Evolutionary conservation across 805 yeast species (phyloP).

Genomic region (Wickerhamomyces queroliae): DNA sequence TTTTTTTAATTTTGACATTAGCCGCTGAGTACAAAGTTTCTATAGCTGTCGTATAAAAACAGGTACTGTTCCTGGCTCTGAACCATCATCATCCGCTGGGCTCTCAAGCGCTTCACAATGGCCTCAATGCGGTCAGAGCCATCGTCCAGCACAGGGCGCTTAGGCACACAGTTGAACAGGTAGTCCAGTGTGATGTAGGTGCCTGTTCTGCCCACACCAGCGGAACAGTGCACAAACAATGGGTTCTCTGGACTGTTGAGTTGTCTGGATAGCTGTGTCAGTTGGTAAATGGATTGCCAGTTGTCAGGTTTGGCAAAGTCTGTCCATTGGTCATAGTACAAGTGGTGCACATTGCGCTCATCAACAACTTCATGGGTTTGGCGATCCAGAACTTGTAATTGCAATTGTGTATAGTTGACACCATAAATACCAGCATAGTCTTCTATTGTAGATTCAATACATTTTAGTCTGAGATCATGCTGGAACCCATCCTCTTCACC

Average conservation of each 20-base stretch:
- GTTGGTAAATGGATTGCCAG: constrained; percentile 25
- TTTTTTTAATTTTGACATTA: neutral
- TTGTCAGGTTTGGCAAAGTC: constrained; percentile 66
- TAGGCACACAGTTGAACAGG: constrained; percentile 19
- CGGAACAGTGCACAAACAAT: constrained; percentile 82
- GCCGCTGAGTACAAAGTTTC: neutral
- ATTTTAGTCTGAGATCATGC: constrained; percentile 14
- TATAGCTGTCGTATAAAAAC: constrained; percentile 35
- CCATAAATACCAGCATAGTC: constrained; percentile 19
- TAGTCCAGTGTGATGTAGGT: constrained; percentile 70
- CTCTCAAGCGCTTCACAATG: constrained; percentile 34
- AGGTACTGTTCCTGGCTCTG: constrained; percentile 41
- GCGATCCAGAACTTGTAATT: constrained; percentile 17
- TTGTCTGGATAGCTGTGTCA: constrained; percentile 24
- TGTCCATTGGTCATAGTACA: constrained; percentile 76
- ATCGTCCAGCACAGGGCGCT: neutral
- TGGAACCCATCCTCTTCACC: constrained; percentile 7
- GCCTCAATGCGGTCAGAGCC: constrained; percentile 31
- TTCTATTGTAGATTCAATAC: constrained; percentile 14
- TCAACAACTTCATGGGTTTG: constrained; percentile 32
- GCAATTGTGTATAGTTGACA: constrained; percentile 13
- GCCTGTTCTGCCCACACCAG: constrained; percentile 97
- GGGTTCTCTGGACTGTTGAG: constrained; percentile 32
- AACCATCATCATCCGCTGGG: constrained; percentile 43
- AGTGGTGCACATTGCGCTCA: constrained; percentile 43